phyloP scores from a whole-genome alignment of 352 stramenopile genomes.

The Phytopythium delawarense region DNA sequence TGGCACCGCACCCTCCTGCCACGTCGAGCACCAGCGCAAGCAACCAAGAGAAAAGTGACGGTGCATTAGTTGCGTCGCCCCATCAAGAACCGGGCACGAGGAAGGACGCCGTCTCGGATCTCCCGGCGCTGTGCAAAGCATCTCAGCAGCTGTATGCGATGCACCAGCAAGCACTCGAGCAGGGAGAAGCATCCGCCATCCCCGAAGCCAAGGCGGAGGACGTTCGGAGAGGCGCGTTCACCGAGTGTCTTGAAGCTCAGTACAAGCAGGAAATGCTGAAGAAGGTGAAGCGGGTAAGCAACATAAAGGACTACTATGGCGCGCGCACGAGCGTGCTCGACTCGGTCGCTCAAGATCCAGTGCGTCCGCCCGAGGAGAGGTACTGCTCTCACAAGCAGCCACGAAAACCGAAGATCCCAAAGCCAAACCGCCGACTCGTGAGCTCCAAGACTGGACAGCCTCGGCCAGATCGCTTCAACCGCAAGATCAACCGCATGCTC shows the following conservation, averaged over 20 bases:
- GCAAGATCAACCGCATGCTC: conserved; percentile 80
- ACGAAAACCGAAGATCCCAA: conserved; percentile 72
- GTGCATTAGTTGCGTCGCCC: background rate
- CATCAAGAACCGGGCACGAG: conserved; percentile 3
- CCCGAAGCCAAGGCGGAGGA: conserved; percentile 42
- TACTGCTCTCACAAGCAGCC: conserved; percentile 20
- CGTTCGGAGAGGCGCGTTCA: conserved; percentile 46
- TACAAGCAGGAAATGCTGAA: conserved; percentile 62
- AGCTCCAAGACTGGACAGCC: conserved; percentile 43
- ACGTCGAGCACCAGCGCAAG: background rate
- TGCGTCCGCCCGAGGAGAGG: conserved; percentile 16
- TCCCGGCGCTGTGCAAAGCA: conserved; percentile 24
- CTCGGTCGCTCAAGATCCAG: conserved; percentile 29
- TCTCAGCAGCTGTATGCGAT: conserved; percentile 32
- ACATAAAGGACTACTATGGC: conserved; percentile 54
- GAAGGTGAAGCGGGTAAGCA: conserved; percentile 42
- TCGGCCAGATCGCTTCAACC: conserved; percentile 64
- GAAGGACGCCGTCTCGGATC: conserved; percentile 34
- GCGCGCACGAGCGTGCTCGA: conserved; percentile 44
- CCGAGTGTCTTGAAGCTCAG: conserved; percentile 35
- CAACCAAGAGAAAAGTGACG: background rate
- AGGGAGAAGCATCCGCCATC: conserved; percentile 11
- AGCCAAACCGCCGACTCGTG: conserved; percentile 28
- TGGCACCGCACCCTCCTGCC: background rate
- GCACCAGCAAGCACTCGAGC: conserved; percentile 22